A percentile compares a stretch with the other conserved stretches of the same genome.
Evolutionary conservation across 2,329 filamentous ascomycete species (phyloP).

Genomic region (Aspergillus glaucus): DNA sequence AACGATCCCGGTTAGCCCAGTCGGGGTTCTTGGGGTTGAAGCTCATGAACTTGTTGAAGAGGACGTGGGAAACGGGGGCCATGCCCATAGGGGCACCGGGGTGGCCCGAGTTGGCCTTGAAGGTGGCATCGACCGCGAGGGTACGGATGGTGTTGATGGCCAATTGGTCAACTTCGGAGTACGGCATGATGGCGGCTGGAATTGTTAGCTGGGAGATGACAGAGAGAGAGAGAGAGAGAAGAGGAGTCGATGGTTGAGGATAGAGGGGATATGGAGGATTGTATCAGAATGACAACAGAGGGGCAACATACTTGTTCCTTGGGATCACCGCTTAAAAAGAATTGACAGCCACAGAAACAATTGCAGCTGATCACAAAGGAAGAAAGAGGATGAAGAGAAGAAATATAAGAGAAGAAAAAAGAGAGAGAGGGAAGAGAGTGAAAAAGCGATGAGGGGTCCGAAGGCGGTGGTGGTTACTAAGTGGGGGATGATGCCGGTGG

Average conservation of each 20-base stretch:
- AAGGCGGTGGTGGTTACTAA: conserved; percentile 4
- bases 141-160: conserved; percentile 97
- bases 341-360: neutral
- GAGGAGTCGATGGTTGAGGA: conserved; percentile 1
- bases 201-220: conserved; percentile 13
- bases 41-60: conserved; percentile 98
- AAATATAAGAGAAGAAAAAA: conserved; percentile 7
- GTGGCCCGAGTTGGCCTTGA: conserved; percentile 93
- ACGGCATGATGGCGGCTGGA: conserved; percentile 63
- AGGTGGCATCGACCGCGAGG: conserved; percentile 95
- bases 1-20: conserved; percentile 96
- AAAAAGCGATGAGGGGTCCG: conserved; percentile 7
- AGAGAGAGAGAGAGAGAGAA: neutral
- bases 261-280: neutral
- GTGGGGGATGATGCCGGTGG: neutral
- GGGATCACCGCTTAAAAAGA: neutral
- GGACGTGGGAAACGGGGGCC: conserved; percentile 91
- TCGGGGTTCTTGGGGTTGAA: conserved; percentile 99
- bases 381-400: conserved; percentile 15
- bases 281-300: neutral
- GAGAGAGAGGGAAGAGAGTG: conserved; percentile 6
- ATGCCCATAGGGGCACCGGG: conserved; percentile 97
- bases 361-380: conserved; percentile 6
- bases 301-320: neutral
- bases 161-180: conserved; percentile 78